Percentiles rank a stretch among this genome's conserved stretches.
Evolutionary conservation across 345 rosid genomes (phyloP).

Genomic region (Cardamine chenopodiifolia): DNA sequence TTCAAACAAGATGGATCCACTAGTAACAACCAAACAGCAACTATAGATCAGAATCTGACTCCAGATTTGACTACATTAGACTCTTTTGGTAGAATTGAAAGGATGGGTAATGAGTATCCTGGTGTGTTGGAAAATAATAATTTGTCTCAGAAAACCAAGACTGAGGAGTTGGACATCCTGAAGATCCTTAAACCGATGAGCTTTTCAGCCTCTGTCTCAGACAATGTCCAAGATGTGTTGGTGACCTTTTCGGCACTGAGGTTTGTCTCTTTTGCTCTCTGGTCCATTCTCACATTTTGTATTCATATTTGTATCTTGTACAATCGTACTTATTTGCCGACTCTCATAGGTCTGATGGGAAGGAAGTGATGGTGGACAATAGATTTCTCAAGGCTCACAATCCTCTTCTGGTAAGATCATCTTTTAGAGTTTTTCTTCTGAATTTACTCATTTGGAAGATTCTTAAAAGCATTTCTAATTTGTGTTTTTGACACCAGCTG

Average conservation of each 20-base stretch:
- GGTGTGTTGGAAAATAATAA: conserved; percentile 38
- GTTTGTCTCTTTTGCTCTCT: conserved; percentile 48
- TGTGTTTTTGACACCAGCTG: conserved; percentile 51
- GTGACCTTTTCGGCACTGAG: conserved; percentile 80
- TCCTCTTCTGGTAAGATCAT: conserved; percentile 78
- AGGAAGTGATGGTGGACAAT: conserved; percentile 85
- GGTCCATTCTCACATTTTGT: neutral
- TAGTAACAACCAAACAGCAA: conserved; percentile 38
- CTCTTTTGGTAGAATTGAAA: conserved; percentile 52
- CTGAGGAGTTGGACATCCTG: conserved; percentile 54
- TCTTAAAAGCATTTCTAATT: conserved; percentile 7
- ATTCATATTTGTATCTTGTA: neutral
- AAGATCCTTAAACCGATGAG: conserved; percentile 77
- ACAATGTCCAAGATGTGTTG: conserved; percentile 65
- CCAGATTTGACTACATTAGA: conserved; percentile 45
- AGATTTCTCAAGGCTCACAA: conserved; percentile 76
- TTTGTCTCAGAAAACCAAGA: conserved; percentile 46
- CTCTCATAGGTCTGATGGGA: conserved; percentile 78
- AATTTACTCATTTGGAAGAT: conserved; percentile 16
- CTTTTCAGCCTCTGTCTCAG: conserved; percentile 64
- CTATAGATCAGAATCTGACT: conserved; percentile 45
- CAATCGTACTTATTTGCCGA: neutral
- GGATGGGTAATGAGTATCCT: conserved; percentile 51
- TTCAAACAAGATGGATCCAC: conserved; percentile 67
- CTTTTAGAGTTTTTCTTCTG: conserved; percentile 6